Percentiles rank a stretch among this genome's conserved stretches.
Conservation (phyloP, 2,329 filamentous ascomycete genomes). For the Botrytis paeoniae region DNA sequence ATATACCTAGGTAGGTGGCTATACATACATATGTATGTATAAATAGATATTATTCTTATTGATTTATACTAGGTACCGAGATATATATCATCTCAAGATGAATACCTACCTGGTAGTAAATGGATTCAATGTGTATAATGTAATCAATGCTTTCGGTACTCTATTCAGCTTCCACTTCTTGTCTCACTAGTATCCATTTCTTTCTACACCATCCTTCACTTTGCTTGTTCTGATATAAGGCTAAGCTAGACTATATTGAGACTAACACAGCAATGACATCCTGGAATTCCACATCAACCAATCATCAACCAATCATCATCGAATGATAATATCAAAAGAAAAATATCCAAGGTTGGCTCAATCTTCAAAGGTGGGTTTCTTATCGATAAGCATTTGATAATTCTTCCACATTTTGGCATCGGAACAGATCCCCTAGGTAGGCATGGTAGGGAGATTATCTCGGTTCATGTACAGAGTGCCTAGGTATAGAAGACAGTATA, state of each 20-base stretch:
- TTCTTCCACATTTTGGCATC: not conserved
- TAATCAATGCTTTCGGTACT: not conserved
- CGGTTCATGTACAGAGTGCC: not conserved
- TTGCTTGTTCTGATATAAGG: not conserved
- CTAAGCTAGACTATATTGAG: not conserved
- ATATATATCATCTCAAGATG: too few relatives aligned
- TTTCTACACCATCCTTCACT: not conserved
- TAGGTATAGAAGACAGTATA: not conserved
- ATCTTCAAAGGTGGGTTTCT: not conserved
- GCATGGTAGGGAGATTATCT: not conserved
- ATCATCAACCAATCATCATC: not conserved
- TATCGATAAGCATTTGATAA: not conserved
- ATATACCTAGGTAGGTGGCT: not conserved
- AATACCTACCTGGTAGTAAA: too few relatives aligned
- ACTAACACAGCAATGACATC: not conserved
- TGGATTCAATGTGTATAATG: too few relatives aligned
- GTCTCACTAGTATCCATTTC: not conserved
- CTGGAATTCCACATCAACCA: not conserved
- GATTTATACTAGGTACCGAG: too few relatives aligned
- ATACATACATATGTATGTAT: not conserved
- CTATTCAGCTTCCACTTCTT: not conserved
- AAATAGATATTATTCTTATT: too few relatives aligned
- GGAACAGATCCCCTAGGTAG: too few relatives aligned
- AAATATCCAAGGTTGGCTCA: too few relatives aligned
- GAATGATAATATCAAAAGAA: not conserved